Percentiles rank a stretch among this genome's conserved stretches.
These are phyloP conservation scores for Mucor indicus DNA, from an alignment of 371 early-diverging fungal genomes.

Conservation along the genomic window DNA sequence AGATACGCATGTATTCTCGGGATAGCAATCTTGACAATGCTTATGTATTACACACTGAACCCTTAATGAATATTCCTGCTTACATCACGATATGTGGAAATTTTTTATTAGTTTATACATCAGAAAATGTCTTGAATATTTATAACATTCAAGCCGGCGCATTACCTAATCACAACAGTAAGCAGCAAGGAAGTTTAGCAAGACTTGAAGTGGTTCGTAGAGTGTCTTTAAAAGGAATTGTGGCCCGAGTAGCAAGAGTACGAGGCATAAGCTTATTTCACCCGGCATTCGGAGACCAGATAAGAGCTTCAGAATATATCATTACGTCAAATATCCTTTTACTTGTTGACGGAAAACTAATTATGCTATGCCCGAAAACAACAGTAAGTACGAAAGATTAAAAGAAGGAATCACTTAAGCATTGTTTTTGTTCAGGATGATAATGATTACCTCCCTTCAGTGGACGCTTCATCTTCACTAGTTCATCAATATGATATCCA, in stretches of 20 bases:
- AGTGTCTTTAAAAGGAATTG: constrained; percentile 66
- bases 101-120: constrained; percentile 65
- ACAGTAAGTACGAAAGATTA: constrained; percentile 10
- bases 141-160: constrained; percentile 22
- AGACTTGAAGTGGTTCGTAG: constrained; percentile 58
- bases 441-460: constrained; percentile 27
- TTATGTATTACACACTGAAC: constrained; percentile 54
- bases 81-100: constrained; percentile 58
- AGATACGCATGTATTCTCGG: constrained; percentile 77
- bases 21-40: constrained; percentile 73
- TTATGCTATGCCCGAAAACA: constrained; percentile 42
- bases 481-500: constrained; percentile 52
- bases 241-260: constrained; percentile 50
- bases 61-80: constrained; percentile 38
- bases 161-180: not conserved
- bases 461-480: not conserved
- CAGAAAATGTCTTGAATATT: constrained; percentile 64
- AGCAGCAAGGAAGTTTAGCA: constrained; percentile 7
- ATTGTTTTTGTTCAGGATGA: constrained; percentile 17
- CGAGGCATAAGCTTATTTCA: constrained; percentile 55
- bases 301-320: constrained; percentile 30
- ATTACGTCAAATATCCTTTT: constrained; percentile 44
- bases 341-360: constrained; percentile 48
- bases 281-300: constrained; percentile 35
- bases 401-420: not conserved